phyloP scores from a whole-genome alignment of 495 filamentous ascomycete species.

The Tuber microsphaerosporum region DNA sequence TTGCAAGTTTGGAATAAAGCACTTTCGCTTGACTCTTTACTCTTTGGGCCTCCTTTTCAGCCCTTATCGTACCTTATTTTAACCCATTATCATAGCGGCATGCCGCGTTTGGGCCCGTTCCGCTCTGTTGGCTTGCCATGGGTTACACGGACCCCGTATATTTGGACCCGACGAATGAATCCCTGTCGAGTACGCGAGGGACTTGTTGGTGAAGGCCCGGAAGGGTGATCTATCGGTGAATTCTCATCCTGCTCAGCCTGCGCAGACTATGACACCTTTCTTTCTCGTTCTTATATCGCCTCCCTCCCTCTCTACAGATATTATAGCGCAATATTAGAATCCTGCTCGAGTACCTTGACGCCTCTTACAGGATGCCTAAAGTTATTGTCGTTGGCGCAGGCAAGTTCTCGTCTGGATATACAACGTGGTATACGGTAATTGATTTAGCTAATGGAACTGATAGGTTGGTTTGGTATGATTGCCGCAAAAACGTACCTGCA shows the following conservation, averaged over 20 bases:
- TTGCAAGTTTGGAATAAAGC: neutral
- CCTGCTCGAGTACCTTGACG: neutral
- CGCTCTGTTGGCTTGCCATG: neutral
- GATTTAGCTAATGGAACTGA: constrained; percentile 4
- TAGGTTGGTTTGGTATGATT: constrained; percentile 47
- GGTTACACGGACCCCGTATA: neutral
- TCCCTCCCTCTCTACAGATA: neutral
- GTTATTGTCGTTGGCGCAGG: constrained; percentile 32
- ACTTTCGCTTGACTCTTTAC: neutral
- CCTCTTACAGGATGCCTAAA: constrained; percentile 17
- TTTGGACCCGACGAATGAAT: neutral
- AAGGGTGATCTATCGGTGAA: neutral
- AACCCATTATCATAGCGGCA: neutral
- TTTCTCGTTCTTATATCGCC: neutral
- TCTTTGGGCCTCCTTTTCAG: neutral
- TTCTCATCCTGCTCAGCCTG: neutral
- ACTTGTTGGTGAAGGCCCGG: neutral
- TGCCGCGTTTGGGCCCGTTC: neutral
- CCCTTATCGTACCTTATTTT: neutral
- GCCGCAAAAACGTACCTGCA: constrained; percentile 47
- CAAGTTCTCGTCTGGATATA: neutral
- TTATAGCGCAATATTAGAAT: neutral
- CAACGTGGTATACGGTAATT: neutral
- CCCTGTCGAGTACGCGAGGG: neutral
- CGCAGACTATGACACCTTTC: neutral